A percentile compares a stretch with the other conserved stretches of the same genome.
phyloP scores from a whole-genome alignment of 495 filamentous ascomycete species.

The Friedmanniomyces endolithicus region DNA sequence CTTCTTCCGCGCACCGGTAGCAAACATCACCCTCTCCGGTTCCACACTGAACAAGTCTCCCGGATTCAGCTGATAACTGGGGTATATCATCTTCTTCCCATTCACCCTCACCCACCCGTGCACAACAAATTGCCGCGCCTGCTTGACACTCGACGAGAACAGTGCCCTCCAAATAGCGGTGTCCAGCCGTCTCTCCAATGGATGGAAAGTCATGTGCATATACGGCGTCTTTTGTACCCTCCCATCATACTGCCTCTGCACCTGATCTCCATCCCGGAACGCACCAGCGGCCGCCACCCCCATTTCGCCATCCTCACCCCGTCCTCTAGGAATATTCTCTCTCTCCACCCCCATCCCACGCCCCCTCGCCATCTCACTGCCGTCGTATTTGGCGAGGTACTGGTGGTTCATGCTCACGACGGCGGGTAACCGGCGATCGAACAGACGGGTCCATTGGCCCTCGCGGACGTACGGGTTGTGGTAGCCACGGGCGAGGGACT shows the following conservation, averaged over 20 bases:
- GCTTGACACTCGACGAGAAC: slow-evolving; percentile 88
- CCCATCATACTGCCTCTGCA: slow-evolving; percentile 5
- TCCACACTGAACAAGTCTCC: slow-evolving; percentile 97
- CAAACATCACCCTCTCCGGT: slow-evolving; percentile 70
- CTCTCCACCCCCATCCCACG: not conserved
- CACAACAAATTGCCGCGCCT: slow-evolving; percentile 85
- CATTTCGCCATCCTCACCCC: not conserved
- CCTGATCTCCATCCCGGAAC: not conserved
- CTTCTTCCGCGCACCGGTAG: slow-evolving; percentile 63
- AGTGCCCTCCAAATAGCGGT: slow-evolving; percentile 81
- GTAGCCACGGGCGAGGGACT: slow-evolving; percentile 68
- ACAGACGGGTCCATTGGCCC: slow-evolving; percentile 84
- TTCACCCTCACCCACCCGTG: slow-evolving; percentile 93
- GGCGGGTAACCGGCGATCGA: slow-evolving; percentile 59
- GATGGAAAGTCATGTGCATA: slow-evolving; percentile 85
- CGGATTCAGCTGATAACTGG: slow-evolving; percentile 89
- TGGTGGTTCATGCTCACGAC: slow-evolving; percentile 72
- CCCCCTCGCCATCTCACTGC: slow-evolving; percentile 60
- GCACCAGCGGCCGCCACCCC: not conserved
- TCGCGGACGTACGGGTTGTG: slow-evolving; percentile 91
- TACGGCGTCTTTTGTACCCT: slow-evolving; percentile 50
- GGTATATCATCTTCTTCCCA: slow-evolving; percentile 89
- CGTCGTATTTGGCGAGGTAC: slow-evolving; percentile 66
- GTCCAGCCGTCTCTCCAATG: slow-evolving; percentile 79
- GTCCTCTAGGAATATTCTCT: not conserved